Percentiles rank a stretch among this genome's conserved stretches.
These are phyloP conservation scores for Serendipita sp. DNA, from an alignment of 768 basidiomycete species.

Conservation along the genomic window DNA sequence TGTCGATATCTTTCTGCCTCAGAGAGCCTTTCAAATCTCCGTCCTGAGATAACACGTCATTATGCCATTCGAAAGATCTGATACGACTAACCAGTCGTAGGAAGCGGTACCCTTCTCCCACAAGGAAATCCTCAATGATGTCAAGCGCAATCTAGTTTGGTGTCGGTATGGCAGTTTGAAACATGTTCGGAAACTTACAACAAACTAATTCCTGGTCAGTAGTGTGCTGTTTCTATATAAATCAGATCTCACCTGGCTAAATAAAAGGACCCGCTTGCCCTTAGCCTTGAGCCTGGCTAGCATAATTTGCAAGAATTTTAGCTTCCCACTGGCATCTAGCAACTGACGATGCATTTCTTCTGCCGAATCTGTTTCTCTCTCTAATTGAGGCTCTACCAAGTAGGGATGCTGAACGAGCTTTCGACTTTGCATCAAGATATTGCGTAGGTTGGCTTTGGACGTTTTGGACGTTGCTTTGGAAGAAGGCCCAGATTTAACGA, in stretches of 20 bases:
- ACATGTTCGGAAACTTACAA: background rate
- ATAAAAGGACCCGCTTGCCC: conserved; percentile 78
- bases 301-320: conserved; percentile 57
- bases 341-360: conserved; percentile 60
- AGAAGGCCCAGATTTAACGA: background rate
- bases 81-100: conserved; percentile 45
- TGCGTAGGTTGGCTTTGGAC: conserved; percentile 47
- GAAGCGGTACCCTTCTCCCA: conserved; percentile 63
- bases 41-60: conserved; percentile 35
- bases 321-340: conserved; percentile 71
- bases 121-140: conserved; percentile 75
- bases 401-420: conserved; percentile 74
- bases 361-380: conserved; percentile 41
- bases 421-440: conserved; percentile 73
- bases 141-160: conserved; percentile 78
- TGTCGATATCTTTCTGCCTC: conserved; percentile 91
- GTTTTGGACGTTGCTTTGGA: background rate
- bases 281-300: conserved; percentile 70
- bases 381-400: conserved; percentile 62
- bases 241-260: conserved; percentile 55
- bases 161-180: conserved; percentile 18
- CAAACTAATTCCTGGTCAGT: background rate
- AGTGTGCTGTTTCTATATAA: background rate
- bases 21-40: conserved; percentile 69
- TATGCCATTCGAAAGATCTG: conserved; percentile 5